Base-by-base conservation (phyloP, 2,329 filamentous ascomycete species). In the Cylindrodendrum hubeiense region DNA sequence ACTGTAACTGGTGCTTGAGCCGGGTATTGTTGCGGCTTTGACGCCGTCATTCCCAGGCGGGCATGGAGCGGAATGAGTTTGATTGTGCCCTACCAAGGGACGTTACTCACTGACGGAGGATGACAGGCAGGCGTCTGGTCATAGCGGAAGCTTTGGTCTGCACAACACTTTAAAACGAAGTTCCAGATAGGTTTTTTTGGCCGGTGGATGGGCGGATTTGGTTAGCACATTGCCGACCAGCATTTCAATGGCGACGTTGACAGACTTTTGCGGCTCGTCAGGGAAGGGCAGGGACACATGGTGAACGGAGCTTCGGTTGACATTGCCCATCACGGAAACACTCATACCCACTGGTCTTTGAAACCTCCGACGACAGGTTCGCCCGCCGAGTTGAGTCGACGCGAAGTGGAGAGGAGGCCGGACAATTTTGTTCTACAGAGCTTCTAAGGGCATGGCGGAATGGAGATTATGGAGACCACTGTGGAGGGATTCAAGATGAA, bases 331-430 rank as follows among this genome's bases (percentile, higher is more conserved):
- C 21, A 47, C n/a, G 49, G 55, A 46, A 53, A 53, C 30, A 33
- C 33, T 47, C 33, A 47, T 30, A 61, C 50, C 65, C 67, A 64
- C 71, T 39, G 47, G 8, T 64, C 57, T 43, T 71, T 68, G 63
- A 67, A 43, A 55, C 62, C 53, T 46, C 60, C 19, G 41, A 58
- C 53, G 50, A 58, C 30, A 50, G 22, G 24, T 41, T 67, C 65
- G 67, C 60, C 64, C 72, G 70, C 57, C 63, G 66, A 57, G 54
- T 71, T 74, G 63, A 72, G 72, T 63, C 72, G 68, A 58, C 63
- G 60, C 68, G 63, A 74, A 68, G 72, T 72, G 71, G 71, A 72
- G 67, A 50, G 46, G 19, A 68, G 49, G 37, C 26, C 53, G 46
- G 64, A 57, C 55, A 63, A 58, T 68, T 67, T 66, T 68, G 24